Evolutionary conservation across 164 flowering plant species (phyloP), one percentile per base, ranked within the genome.

Genomic region (Amborella trichopoda): DNA sequence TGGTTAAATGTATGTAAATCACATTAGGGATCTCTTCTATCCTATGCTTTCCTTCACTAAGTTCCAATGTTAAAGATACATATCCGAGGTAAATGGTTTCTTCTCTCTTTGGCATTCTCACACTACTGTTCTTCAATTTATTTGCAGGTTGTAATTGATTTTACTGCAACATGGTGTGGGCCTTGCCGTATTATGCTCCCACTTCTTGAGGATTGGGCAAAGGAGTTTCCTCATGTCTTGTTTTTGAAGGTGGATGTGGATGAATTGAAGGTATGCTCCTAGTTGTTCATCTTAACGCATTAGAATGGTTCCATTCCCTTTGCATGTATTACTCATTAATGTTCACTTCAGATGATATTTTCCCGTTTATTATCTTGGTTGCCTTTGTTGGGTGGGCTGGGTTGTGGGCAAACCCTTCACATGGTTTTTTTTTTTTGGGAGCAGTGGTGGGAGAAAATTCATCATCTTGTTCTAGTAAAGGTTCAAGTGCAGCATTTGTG

Each of bases 231-330:
- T 28, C 9, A 72, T 49, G 82, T 74, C 47, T 44, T 63, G 3
- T 85, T 85, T 63, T 65, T 85, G 54, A 82, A 85, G 73, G 91
- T 85, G 14, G 95, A 85, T 63, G 91, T 85, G 23, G 91, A 85
- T 60, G 86, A 82, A 55, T 30, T 78, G 65, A 57, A 55, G 72
- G 86, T 81, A 56, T 62, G 3, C 3, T 44, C 12, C 49, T 17
- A n/a, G n/a, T 22, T 3, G 4, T 30, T n/a, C 11, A 20, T 30
- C 23, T 6, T 5, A 5, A 23, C n/a, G 12, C 26, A 4, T n/a
- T 38, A 16, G 11, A 16, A 38, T n/a, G 16, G 41, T 22, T 38
- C 18, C 20, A 32, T 32, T 27, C 21, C 21, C 6, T 25, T 18
- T 23, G 13, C 18, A 2, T 27, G 13, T 10, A 19, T 26, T 26